Conservation (phyloP, 495 filamentous ascomycete species). For the Penicillium tannophilum region DNA sequence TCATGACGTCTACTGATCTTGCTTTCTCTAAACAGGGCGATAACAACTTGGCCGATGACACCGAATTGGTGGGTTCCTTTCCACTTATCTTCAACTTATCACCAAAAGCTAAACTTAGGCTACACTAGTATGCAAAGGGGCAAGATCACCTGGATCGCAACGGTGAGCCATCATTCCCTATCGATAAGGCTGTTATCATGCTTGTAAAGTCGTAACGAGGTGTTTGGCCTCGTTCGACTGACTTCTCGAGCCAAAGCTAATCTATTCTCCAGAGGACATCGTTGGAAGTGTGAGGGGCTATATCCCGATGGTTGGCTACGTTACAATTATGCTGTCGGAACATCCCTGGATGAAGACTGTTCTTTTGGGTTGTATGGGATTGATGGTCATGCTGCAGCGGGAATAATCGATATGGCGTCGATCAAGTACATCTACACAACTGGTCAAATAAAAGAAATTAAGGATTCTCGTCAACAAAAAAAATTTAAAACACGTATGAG, state of each 20-base stretch:
- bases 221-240: neutral
- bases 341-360: slow-evolving; percentile 97
- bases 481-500: neutral
- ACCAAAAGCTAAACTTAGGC: neutral
- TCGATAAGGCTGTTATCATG: neutral
- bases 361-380: slow-evolving; percentile 90
- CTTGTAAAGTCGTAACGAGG: neutral
- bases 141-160: slow-evolving; percentile 83
- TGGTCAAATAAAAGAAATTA: slow-evolving; percentile 6
- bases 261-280: neutral
- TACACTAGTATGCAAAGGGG: slow-evolving; percentile 58
- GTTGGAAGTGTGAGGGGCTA: slow-evolving; percentile 94
- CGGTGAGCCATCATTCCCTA: slow-evolving; percentile 63
- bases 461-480: neutral
- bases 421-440: slow-evolving; percentile 4
- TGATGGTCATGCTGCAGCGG: slow-evolving; percentile 90
- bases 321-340: slow-evolving; percentile 94
- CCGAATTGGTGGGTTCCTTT: slow-evolving; percentile 60
- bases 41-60: slow-evolving; percentile 94
- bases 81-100: neutral
- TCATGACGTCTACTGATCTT: slow-evolving; percentile 1
- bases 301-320: slow-evolving; percentile 93
- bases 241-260: neutral
- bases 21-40: slow-evolving; percentile 58
- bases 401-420: slow-evolving; percentile 53